Percentiles rank a stretch among this genome's conserved stretches.
These are phyloP conservation scores for Sugiyamaella novakii DNA, from an alignment of 1,139 yeast species.

Conservation along the genomic window DNA sequence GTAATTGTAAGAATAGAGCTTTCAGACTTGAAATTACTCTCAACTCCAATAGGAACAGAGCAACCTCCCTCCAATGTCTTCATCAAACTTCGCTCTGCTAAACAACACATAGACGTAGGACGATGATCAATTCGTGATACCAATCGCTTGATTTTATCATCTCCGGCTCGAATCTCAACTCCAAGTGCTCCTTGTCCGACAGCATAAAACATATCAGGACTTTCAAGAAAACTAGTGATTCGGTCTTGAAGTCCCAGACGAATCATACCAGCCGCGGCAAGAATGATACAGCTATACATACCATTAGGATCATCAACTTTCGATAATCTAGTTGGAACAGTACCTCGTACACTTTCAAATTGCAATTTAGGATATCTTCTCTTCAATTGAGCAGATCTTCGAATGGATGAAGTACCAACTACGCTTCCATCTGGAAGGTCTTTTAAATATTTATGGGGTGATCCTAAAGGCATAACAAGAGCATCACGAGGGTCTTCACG, in stretches of 20 bases:
- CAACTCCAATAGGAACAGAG: constrained; percentile 94
- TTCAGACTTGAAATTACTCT: constrained; percentile 54
- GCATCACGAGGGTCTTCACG: constrained; percentile 96
- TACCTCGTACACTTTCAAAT: constrained; percentile 86
- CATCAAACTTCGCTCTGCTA: constrained; percentile 90
- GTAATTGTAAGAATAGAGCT: constrained; percentile 51
- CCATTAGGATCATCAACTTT: constrained; percentile 60
- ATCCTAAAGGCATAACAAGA: constrained; percentile 71
- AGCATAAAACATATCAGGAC: constrained; percentile 91
- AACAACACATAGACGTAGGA: constrained; percentile 71
- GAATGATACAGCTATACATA: constrained; percentile 73
- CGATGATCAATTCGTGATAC: constrained; percentile 60
- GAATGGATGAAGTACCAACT: constrained; percentile 92
- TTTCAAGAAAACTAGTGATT: constrained; percentile 62
- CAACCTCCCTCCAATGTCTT: constrained; percentile 95
- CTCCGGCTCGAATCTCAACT: constrained; percentile 77
- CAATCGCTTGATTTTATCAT: constrained; percentile 62
- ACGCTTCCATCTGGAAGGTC: constrained; percentile 85
- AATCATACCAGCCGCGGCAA: constrained; percentile 90
- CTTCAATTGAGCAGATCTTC: constrained; percentile 81
- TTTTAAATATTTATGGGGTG: constrained; percentile 60
- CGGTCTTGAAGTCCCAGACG: constrained; percentile 72
- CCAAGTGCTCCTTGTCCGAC: constrained; percentile 99
- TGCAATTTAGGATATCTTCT: constrained; percentile 58
- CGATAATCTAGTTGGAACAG: constrained; percentile 74